A percentile compares a stretch with the other conserved stretches of the same genome.
These are phyloP conservation scores for Hordeum pubiflorum DNA, from an alignment of 202 grass and related monocot genomes.

Conservation along the genomic window DNA sequence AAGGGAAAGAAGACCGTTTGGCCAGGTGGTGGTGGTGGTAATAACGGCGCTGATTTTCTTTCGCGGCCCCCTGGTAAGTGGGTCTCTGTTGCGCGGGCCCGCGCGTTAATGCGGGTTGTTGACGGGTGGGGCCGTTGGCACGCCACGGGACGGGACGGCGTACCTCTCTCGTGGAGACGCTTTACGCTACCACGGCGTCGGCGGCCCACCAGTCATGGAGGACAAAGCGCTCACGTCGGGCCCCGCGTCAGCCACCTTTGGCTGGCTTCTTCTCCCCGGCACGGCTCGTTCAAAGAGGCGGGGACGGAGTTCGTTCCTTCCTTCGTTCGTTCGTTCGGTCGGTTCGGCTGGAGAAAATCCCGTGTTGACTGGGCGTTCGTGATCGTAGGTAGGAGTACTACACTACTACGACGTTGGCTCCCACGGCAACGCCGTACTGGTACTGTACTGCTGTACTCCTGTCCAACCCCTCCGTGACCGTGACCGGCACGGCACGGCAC, in stretches of 20 bases:
- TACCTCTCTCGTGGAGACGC: neutral
- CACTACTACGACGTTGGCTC: neutral
- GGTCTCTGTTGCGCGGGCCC: conserved; percentile 21
- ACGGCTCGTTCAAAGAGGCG: neutral
- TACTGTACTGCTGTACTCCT: neutral
- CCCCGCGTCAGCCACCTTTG: neutral
- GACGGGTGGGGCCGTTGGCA: neutral
- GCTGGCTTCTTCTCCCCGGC: neutral
- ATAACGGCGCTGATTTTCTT: neutral
- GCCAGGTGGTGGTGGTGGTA: no score
- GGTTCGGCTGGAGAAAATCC: neutral
- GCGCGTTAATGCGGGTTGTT: conserved; percentile 1
- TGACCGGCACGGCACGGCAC: neutral
- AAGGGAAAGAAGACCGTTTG: neutral
- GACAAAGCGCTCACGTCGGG: neutral
- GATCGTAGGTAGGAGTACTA: no score
- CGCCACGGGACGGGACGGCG: neutral
- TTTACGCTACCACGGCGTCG: conserved; percentile 17
- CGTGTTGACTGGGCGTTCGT: conserved; percentile 6
- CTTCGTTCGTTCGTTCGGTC: neutral
- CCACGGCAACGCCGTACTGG: neutral
- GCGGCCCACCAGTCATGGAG: conserved; percentile 23
- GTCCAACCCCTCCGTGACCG: neutral
- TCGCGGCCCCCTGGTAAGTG: neutral
- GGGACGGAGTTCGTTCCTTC: neutral